Conservation (phyloP, 1,284 basidiomycete genomes). For the Chalciporus piperatoides region DNA sequence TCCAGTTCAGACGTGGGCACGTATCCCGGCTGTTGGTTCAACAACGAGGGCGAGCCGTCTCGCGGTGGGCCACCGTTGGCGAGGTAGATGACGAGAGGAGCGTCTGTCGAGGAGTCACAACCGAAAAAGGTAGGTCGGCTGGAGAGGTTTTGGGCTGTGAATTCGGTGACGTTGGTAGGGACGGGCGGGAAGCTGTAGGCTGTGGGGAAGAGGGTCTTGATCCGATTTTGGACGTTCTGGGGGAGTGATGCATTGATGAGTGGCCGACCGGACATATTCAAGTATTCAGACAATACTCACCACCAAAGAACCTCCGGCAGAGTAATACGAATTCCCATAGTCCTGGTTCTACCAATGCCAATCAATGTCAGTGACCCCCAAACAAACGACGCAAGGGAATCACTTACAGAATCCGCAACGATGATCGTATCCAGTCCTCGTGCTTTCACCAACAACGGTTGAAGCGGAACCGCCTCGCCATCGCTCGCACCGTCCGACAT, state of each 20-base stretch:
- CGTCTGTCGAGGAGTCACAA: slow-evolving; percentile 24
- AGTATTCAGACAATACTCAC: slow-evolving; percentile 22
- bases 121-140: slow-evolving; percentile 42
- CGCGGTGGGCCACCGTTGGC: slow-evolving; percentile 39
- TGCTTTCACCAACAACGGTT: too few relatives aligned
- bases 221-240: slow-evolving; percentile 18
- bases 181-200: slow-evolving; percentile 38
- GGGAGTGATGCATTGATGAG: neutral
- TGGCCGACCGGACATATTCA: too few relatives aligned
- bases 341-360: slow-evolving; percentile 2
- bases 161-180: slow-evolving; percentile 27
- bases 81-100: slow-evolving; percentile 34
- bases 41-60: slow-evolving; percentile 33
- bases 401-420: too few relatives aligned
- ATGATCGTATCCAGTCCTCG: too few relatives aligned
- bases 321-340: too few relatives aligned
- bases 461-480: too few relatives aligned
- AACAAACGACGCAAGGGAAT: too few relatives aligned
- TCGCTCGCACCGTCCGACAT: too few relatives aligned
- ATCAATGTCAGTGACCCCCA: slow-evolving; percentile 22
- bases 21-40: slow-evolving; percentile 5
- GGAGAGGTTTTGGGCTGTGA: slow-evolving; percentile 33
- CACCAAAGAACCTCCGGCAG: slow-evolving; percentile 35
- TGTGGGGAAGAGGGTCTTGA: slow-evolving; percentile 31
- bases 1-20: too few relatives aligned